phyloP scores from a whole-genome alignment of 2,329 filamentous ascomycete genomes.

The Chaetomium strumarium region DNA sequence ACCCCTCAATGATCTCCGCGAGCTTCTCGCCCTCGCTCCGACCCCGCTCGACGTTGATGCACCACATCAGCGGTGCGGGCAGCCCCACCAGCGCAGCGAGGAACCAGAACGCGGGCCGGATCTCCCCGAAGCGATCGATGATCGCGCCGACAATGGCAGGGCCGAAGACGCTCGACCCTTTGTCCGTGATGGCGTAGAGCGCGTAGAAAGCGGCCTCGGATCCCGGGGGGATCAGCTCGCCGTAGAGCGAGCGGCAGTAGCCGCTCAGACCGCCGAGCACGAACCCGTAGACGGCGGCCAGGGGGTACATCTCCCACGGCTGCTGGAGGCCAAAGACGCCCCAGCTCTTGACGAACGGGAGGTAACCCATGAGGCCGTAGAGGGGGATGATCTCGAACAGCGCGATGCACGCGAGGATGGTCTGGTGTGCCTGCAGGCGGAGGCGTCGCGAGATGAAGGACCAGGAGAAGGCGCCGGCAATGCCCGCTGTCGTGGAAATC shows the following conservation, averaged over 20 bases:
- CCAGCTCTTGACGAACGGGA: slow-evolving; percentile 68
- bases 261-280: slow-evolving; percentile 88
- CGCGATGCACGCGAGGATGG: slow-evolving; percentile 84
- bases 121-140: slow-evolving; percentile 75
- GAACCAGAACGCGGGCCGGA: slow-evolving; percentile 87
- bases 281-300: slow-evolving; percentile 86
- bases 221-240: slow-evolving; percentile 87
- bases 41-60: slow-evolving; percentile 78
- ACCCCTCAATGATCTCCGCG: slow-evolving; percentile 53
- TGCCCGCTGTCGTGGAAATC: slow-evolving; percentile 76
- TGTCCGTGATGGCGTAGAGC: slow-evolving; percentile 95
- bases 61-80: slow-evolving; percentile 76
- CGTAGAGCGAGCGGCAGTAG: slow-evolving; percentile 88
- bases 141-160: slow-evolving; percentile 91
- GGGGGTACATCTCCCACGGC: slow-evolving; percentile 92
- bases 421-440: slow-evolving; percentile 70
- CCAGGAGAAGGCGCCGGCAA: slow-evolving; percentile 88
- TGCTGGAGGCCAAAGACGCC: slow-evolving; percentile 84
- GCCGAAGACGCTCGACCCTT: slow-evolving; percentile 88
- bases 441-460: slow-evolving; percentile 66
- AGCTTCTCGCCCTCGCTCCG: slow-evolving; percentile 62
- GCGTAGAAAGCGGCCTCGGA: slow-evolving; percentile 96
- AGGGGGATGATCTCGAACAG: slow-evolving; percentile 90
- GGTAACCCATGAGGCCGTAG: slow-evolving; percentile 83
- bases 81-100: slow-evolving; percentile 77